These are phyloP conservation scores for Pyrenula aspistea DNA, from an alignment of 495 filamentous ascomycete genomes.

Conservation along the genomic window DNA sequence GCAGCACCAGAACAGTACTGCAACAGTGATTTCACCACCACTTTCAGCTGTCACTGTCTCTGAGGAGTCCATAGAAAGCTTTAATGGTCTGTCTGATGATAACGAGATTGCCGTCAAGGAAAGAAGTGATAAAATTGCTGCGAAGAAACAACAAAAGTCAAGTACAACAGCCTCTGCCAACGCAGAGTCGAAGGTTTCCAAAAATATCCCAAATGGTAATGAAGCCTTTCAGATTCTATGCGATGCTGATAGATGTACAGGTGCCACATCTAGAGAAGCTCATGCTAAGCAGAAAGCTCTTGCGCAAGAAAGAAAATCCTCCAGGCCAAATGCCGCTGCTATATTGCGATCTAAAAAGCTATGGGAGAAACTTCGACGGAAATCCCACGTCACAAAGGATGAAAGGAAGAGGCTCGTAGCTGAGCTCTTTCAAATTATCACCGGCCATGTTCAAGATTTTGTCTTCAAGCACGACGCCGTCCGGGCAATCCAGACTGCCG, in stretches of 20 bases:
- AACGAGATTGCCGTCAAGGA: not conserved
- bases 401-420: constrained; percentile 77
- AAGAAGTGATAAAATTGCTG: too few species aligned
- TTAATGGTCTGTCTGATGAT: not conserved
- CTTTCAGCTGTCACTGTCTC: not conserved
- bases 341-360: constrained; percentile 88
- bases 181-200: not conserved
- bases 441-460: constrained; percentile 80
- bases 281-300: constrained; percentile 88
- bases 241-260: constrained; percentile 13
- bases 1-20: not conserved
- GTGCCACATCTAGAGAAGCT: constrained; percentile 57
- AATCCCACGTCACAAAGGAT: constrained; percentile 76
- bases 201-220: not conserved
- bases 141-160: not conserved
- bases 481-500: constrained; percentile 83
- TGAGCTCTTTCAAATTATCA: constrained; percentile 84
- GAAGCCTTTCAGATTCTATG: constrained; percentile 6
- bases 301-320: constrained; percentile 75
- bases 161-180: not conserved
- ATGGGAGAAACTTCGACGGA: constrained; percentile 86
- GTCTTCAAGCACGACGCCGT: constrained; percentile 98
- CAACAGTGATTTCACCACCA: not conserved
- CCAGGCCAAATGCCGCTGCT: constrained; percentile 82
- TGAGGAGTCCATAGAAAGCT: not conserved